phyloP scores from a whole-genome alignment of 2,329 filamentous ascomycete genomes.

The Nemania diffusa region DNA sequence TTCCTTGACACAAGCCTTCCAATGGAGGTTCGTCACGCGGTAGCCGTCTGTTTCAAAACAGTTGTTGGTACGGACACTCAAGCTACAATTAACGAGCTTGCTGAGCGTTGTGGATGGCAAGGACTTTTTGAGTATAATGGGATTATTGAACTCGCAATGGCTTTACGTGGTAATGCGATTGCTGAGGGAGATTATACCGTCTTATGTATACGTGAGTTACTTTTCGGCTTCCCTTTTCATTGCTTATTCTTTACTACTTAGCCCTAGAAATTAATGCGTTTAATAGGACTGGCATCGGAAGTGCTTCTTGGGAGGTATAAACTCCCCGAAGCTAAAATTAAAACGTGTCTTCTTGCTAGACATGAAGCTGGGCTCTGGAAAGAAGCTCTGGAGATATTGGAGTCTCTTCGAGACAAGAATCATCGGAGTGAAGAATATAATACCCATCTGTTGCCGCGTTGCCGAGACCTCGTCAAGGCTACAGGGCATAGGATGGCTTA shows the following conservation, averaged over 20 bases:
- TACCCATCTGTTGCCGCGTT: constrained; percentile 42
- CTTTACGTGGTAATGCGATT: constrained; percentile 41
- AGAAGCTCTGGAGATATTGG: constrained; percentile 36
- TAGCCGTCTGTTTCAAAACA: constrained; percentile 33
- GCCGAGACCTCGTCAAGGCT: constrained; percentile 41
- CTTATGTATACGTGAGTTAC: constrained; percentile 45
- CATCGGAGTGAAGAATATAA: constrained; percentile 41
- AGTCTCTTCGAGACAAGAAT: constrained; percentile 9
- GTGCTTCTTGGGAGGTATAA: constrained; percentile 42
- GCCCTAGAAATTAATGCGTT: not conserved
- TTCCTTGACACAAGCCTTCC: constrained; percentile 27
- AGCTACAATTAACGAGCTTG: constrained; percentile 37
- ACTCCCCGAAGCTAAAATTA: constrained; percentile 35
- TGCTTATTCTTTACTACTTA: no score
- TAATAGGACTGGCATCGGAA: constrained; percentile 43
- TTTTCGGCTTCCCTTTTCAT: rapidly evolving
- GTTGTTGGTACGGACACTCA: constrained; percentile 26
- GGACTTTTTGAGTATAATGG: constrained; percentile 45
- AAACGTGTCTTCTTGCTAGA: constrained; percentile 37
- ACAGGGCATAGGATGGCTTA: constrained; percentile 48
- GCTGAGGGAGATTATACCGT: constrained; percentile 46
- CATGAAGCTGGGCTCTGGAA: constrained; percentile 41
- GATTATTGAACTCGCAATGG: constrained; percentile 38
- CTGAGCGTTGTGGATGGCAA: constrained; percentile 47
- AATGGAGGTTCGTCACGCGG: constrained; percentile 24